These are phyloP conservation scores for Blastobotrys elegans DNA, from an alignment of 1,139 yeast genomes.

Conservation along the genomic window DNA sequence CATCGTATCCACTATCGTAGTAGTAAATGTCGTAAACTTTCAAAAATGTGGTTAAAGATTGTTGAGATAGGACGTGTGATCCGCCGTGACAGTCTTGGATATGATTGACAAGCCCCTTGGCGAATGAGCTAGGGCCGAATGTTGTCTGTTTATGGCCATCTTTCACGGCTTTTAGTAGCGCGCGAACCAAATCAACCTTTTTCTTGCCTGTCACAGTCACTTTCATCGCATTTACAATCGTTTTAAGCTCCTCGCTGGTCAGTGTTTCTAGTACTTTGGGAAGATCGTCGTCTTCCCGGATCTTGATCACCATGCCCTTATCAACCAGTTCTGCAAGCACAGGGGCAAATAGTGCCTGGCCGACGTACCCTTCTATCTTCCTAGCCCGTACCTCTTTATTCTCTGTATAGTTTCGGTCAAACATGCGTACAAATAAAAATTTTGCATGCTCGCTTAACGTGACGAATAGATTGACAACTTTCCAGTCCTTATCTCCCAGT, in stretches of 20 bases:
- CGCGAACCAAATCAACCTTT: constrained; percentile 4
- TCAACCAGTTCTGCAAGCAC: constrained; percentile 6
- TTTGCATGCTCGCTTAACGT: constrained; percentile 9
- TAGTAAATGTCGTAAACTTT: constrained; percentile 13
- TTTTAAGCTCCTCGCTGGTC: constrained; percentile 7
- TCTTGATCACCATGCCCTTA: constrained; percentile 5
- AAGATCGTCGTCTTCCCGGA: constrained; percentile 8
- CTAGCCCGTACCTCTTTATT: constrained; percentile 8
- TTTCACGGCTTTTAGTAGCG: constrained; percentile 1
- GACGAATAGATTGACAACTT: constrained; percentile 3
- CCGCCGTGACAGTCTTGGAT: constrained; percentile 14
- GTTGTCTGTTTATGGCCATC: constrained; percentile 3
- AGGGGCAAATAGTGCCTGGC: constrained; percentile 6
- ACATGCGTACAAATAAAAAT: constrained; percentile 13
- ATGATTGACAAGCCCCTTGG: not conserved
- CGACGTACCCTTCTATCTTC: constrained; percentile 12
- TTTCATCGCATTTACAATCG: not conserved
- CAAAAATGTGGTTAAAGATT: constrained; percentile 4
- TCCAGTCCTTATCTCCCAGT: constrained; percentile 5
- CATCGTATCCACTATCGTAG: constrained; percentile 11
- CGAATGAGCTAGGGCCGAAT: not conserved
- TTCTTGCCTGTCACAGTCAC: not conserved
- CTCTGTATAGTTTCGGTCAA: constrained; percentile 14
- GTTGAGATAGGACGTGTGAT: constrained; percentile 3
- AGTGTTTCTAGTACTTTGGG: constrained; percentile 8